Percentiles rank a stretch among this genome's conserved stretches.
Evolutionary conservation across 352 stramenopile genomes (phyloP).

Genomic region (Phytophthora chlamydospora): DNA sequence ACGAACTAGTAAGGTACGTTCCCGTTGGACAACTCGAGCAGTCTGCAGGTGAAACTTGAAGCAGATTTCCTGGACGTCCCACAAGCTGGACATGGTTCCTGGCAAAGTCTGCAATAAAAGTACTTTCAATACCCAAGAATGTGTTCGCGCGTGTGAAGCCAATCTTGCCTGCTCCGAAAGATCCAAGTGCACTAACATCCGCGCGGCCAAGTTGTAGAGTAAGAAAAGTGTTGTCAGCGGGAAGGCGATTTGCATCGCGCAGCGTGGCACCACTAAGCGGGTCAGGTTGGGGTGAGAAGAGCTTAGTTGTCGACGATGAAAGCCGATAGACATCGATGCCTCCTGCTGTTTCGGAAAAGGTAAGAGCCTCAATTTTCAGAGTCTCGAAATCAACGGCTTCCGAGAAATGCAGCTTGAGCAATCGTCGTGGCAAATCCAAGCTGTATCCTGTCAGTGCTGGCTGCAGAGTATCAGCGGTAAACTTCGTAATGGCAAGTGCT

Average conservation of each 20-base stretch:
- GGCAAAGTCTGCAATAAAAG: constrained; percentile 58
- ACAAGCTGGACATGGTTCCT: constrained; percentile 46
- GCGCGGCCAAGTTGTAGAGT: constrained; percentile 52
- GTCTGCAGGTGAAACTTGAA: constrained; percentile 49
- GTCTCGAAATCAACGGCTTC: constrained; percentile 58
- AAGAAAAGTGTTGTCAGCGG: constrained; percentile 66
- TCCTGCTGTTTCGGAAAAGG: constrained; percentile 47
- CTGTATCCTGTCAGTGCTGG: constrained; percentile 63
- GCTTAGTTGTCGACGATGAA: constrained; percentile 37
- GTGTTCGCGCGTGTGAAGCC: constrained; percentile 53
- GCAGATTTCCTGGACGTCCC: constrained; percentile 19
- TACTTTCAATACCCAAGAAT: constrained; percentile 46
- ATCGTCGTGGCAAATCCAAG: constrained; percentile 52
- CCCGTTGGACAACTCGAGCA: constrained; percentile 55
- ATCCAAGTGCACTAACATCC: constrained; percentile 45
- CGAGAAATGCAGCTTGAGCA: constrained; percentile 75
- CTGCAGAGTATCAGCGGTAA: constrained; percentile 49
- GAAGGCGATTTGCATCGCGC: constrained; percentile 50
- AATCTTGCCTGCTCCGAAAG: constrained; percentile 54
- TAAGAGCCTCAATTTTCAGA: constrained; percentile 41
- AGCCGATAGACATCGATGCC: constrained; percentile 46
- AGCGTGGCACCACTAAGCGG: constrained; percentile 53
- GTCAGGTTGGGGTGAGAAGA: constrained; percentile 59
- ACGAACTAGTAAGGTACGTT: constrained; percentile 58
- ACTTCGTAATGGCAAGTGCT: constrained; percentile 40